Evolutionary conservation across 345 rosid species (phyloP), one percentile per base, ranked within the genome.

Genomic region (Cardiospermum halicacabum): DNA sequence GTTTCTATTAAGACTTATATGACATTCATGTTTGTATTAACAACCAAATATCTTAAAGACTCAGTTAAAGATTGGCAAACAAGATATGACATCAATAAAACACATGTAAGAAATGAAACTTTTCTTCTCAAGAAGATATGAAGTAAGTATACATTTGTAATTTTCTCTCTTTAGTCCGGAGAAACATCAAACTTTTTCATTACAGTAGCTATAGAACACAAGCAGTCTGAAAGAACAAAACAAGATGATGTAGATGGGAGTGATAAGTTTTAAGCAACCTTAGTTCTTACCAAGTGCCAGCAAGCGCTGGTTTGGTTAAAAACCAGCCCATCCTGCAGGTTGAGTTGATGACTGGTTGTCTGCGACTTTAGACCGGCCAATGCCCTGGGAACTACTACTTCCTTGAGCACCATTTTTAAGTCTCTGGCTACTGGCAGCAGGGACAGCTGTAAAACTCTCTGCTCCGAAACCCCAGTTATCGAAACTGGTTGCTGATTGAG

Each of bases 281-380:
- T 18, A 4, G n/a, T 36, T 19, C 24, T 31, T 45, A 49, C 56
- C 55, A 31, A 40, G 27, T 25, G 31, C 49, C 24, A 49, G 36
- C 61, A 40, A 16, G 13, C n/a, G 1, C 15, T 27, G 37, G 5
- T 25, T 30, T 40, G 37, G 62, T 78, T 81, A 95, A 78, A 95
- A 95, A 73, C 96, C 99, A 72, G 96, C 93, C 97, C 97, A 91
- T 64, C 99, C 99, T 37, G 96, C 86, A 51, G 99, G 99, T 64
- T 85, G 96, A 69, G 77, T 60, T 60, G 86, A 54, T 53, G 89
- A 56, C 75, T 74, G 81, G 66, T 72, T 77, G 54, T 82, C 91
- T 65, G 60, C 68, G 47, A 56, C 62, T 64, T 77, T 90, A 27
- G 84, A 58, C 66, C 71, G 82, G 3, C 77, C 79, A 43, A 58